Evolutionary conservation across 495 filamentous ascomycete species (phyloP).

Genomic region (Cetradonia linearis): DNA sequence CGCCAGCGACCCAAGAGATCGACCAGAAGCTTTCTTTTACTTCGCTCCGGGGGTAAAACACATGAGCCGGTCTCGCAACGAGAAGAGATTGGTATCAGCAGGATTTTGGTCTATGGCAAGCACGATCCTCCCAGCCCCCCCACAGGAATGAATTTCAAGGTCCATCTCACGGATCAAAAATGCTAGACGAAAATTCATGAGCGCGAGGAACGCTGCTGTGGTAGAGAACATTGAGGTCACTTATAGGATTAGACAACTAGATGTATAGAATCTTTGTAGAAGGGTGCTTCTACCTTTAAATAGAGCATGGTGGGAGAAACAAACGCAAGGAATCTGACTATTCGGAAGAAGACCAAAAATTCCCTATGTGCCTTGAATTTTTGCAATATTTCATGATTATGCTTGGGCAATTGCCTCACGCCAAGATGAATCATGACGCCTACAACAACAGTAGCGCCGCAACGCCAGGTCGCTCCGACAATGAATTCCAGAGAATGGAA

Average conservation of each 20-base stretch:
- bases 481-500: conserved; percentile 6
- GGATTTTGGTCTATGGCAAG: background rate
- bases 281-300: background rate
- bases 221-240: too few relatives aligned
- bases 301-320: background rate
- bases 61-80: background rate
- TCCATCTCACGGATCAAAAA: background rate
- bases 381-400: background rate
- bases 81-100: background rate
- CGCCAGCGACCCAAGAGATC: too few relatives aligned
- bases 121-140: too few relatives aligned
- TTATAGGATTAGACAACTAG: background rate
- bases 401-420: background rate
- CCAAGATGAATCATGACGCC: conserved; percentile 9
- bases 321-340: too few relatives aligned
- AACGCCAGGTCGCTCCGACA: background rate
- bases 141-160: too few relatives aligned
- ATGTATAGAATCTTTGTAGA: background rate
- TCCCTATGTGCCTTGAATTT: too few relatives aligned
- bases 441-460: conserved; percentile 5
- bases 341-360: too few relatives aligned
- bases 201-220: background rate
- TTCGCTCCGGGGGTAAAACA: too few relatives aligned
- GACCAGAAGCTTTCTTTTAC: too few relatives aligned
- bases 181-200: background rate